Conservation (phyloP, 768 basidiomycete species). For the Termitomyces sp. region DNA sequence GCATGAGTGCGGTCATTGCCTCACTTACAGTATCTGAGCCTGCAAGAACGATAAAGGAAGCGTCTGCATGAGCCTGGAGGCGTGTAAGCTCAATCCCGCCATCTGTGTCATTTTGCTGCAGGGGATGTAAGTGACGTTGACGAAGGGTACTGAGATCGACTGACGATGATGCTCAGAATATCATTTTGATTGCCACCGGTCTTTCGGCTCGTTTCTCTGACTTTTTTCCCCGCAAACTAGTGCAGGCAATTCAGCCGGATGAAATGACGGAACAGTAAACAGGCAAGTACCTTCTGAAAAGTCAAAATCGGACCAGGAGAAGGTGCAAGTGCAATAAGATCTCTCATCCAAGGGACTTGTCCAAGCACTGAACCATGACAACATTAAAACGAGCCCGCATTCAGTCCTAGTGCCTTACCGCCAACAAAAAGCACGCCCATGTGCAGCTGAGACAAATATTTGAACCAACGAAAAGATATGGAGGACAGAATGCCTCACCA, state of each 20-base stretch:
- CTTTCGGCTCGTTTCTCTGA: conserved; percentile 14
- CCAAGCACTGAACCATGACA: conserved; percentile 18
- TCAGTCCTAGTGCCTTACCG: conserved; percentile 7
- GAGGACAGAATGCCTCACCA: conserved; percentile 11
- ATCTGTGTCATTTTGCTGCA: conserved; percentile 18
- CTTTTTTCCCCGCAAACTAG: conserved; percentile 19
- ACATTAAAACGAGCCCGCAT: not conserved
- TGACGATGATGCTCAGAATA: conserved; percentile 23
- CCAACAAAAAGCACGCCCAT: conserved; percentile 22
- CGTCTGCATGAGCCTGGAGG: conserved; percentile 21
- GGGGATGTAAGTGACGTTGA: not conserved
- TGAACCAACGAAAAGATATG: not conserved
- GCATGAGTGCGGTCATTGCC: conserved; percentile 16
- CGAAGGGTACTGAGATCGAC: not conserved
- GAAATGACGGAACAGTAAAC: not conserved
- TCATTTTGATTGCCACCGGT: conserved; percentile 10
- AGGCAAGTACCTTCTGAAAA: conserved; percentile 18
- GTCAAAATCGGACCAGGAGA: conserved; percentile 19
- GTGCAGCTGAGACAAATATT: conserved; percentile 10
- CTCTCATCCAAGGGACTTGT: conserved; percentile 23
- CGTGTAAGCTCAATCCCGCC: conserved; percentile 11
- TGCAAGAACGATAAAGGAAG: conserved; percentile 20
- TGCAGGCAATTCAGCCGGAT: not conserved
- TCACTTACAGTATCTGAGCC: conserved; percentile 22
- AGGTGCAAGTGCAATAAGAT: conserved; percentile 19